Evolutionary conservation across 116 monocot species (phyloP), one percentile per base, ranked within the genome.

Genomic region (Dioscorea cayenensis): DNA sequence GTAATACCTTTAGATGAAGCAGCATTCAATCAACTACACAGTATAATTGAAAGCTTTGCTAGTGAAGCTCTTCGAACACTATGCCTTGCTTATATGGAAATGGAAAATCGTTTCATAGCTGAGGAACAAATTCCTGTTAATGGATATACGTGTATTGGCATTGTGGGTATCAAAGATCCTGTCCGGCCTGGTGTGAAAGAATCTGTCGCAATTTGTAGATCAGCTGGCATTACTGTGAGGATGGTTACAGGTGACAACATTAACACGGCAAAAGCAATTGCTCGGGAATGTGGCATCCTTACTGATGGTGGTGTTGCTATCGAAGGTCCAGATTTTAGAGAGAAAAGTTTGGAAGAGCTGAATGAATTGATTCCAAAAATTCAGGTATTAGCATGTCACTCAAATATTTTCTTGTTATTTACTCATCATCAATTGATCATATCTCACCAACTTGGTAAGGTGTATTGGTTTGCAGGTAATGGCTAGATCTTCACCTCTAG

Each of bases 241-340:
- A 92, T 92, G 92, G 85, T 92, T 52, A 92, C 92, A 16, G 92
- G 92, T 36, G 92, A 88, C 51, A 92, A 92, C 60, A 85, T 92
- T 58, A 82, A 88, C 63, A 88, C 92, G 21, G 92, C 92, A 60
- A 92, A 86, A 64, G 92, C 92, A 28, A 92, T 92, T 78, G 92
- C 92, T 19, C 77, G 67, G 36, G 92, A 92, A 70, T 92, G 92
- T 78, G 92, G 92, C 17, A 92, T 92, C 63, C 81, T 92, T 23
- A 88, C 92, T 28, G 84, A 88, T 67, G 92, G 73, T 27, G 91
- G 92, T 55, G 13, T 88, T 25, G 88, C 87, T 66, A 88, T 92
- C 70, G 92, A 92, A 86, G 92, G 92, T 28, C 81, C 88, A 63
- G 82, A 88, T 43, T 88, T 92, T 60, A 81, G 92, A 55, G 75